phyloP scores from a whole-genome alignment of 2,329 filamentous ascomycete species.

The Xylariaceae sp. region DNA sequence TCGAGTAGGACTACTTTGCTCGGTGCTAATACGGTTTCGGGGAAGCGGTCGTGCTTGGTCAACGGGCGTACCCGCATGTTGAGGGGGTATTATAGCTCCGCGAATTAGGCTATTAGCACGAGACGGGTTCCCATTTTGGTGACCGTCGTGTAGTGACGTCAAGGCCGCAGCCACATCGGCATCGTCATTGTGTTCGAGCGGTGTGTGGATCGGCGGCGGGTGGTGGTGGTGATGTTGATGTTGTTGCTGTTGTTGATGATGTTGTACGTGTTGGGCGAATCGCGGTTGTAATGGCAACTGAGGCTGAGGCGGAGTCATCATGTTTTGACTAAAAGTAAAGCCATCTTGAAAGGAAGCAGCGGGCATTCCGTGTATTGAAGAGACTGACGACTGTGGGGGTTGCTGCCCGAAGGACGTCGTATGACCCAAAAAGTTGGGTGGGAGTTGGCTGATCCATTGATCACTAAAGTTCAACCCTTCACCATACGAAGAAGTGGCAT shows the following conservation, averaged over 20 bases:
- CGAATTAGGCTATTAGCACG: constrained; percentile 20
- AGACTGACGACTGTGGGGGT: constrained; percentile 36
- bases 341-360: constrained; percentile 32
- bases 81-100: constrained; percentile 20
- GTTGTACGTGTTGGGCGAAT: constrained; percentile 27
- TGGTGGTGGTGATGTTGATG: constrained; percentile 28
- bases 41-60: constrained; percentile 23
- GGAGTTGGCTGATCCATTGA: constrained; percentile 58
- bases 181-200: constrained; percentile 31
- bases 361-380: constrained; percentile 33
- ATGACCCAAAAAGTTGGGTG: constrained; percentile 67
- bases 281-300: constrained; percentile 26
- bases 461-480: constrained; percentile 55
- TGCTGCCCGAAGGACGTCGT: constrained; percentile 65
- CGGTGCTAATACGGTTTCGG: constrained; percentile 20
- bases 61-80: constrained; percentile 18
- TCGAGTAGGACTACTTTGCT: constrained; percentile 27
- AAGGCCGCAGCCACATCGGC: constrained; percentile 35
- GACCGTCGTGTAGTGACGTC: constrained; percentile 34
- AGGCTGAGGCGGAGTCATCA: constrained; percentile 35
- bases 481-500: constrained; percentile 53
- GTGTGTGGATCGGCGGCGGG: constrained; percentile 17
- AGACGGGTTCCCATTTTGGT: constrained; percentile 25
- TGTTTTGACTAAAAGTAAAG: constrained; percentile 30
- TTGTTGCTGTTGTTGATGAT: constrained; percentile 28